Base-by-base conservation (phyloP, 139 green algal genomes). In the Coelastrella sp. region DNA sequence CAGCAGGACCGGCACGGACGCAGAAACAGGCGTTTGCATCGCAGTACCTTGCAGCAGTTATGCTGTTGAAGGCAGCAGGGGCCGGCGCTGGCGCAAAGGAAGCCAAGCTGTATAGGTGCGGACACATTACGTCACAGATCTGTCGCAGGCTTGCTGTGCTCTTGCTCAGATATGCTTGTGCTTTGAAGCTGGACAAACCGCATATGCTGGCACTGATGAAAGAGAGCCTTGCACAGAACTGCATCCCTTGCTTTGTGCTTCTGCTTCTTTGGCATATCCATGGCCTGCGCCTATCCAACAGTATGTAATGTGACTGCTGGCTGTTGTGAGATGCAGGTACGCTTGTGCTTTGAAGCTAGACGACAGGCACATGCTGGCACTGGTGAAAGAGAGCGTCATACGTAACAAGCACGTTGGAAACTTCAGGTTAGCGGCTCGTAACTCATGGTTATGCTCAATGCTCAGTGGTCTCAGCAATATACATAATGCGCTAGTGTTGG, bases 371-470 rank as follows among this genome's bases (percentile, higher is more conserved):
- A 22, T 8, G 7, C 59, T 89, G 5, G 90, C 89, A 59, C 93
- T 95, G 76, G 75, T 92, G 64, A 87, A 90, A 32, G 92, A 95
- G 83, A 84, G 91, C 5, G 85, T 92, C n/a, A 54, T 87, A 0
- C 86, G 92, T 59, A 95, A 95, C 92, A 85, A 83, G 22, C 66
- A 86, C 7, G 73, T 66, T 7, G 66, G 88, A 5, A 95, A 95
- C 90, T 92, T 90, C 91, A 90, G 71, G 92, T 95, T 83, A 7
- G 77, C 23, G 2, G 3, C 22, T 22, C 5, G 5, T 76, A 47
- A 47, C 32, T 47, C 32, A 47, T 47, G 32, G 32, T 47, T 47
- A 47, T 47, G 32, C 32, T 47, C 32, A 47, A 1, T 47, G 32
- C 32, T 47, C 32, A 1, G 32, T 47, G 32, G 32, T 47, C 32